Conservation (phyloP, 768 basidiomycete species). For the Wakefieldia striispora region DNA sequence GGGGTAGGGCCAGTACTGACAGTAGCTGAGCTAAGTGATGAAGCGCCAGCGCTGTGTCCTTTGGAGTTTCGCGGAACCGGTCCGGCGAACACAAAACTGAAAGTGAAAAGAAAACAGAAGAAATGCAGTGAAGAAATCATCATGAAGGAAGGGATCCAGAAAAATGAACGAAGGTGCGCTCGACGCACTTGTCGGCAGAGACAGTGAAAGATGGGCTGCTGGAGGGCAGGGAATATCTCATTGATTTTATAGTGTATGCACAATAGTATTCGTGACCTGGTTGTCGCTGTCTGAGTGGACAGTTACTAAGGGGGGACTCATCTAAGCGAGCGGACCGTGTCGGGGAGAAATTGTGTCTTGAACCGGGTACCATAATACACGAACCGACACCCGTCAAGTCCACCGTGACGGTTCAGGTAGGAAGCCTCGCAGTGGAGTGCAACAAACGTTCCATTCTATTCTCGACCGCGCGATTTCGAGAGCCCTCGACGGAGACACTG, state of each 20-base stretch:
- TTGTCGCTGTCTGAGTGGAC: background rate
- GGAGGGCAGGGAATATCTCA: background rate
- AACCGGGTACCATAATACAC: no score
- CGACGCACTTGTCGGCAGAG: conserved; percentile 2
- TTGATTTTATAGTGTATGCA: conserved; percentile 8
- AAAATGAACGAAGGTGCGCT: background rate
- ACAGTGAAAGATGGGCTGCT: background rate
- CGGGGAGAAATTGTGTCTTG: no score
- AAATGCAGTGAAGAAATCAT: background rate
- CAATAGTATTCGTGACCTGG: conserved; percentile 6
- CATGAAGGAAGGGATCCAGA: background rate
- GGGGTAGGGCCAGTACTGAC: no score
- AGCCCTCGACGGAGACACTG: no score
- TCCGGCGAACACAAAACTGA: conserved; percentile 6
- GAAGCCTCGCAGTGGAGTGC: no score
- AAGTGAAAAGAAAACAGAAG: conserved; percentile 7
- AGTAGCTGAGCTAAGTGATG: background rate
- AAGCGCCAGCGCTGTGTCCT: background rate
- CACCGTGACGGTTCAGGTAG: no score
- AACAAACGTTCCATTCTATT: no score
- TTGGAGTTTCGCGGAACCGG: conserved; percentile 15
- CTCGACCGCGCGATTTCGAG: no score
- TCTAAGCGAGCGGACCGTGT: no score
- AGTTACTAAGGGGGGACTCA: background rate
- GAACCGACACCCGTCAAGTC: no score